Evolutionary conservation across 805 yeast species (phyloP), one percentile per base, ranked within the genome.

Genomic region (Hanseniaspora jakobsenii): DNA sequence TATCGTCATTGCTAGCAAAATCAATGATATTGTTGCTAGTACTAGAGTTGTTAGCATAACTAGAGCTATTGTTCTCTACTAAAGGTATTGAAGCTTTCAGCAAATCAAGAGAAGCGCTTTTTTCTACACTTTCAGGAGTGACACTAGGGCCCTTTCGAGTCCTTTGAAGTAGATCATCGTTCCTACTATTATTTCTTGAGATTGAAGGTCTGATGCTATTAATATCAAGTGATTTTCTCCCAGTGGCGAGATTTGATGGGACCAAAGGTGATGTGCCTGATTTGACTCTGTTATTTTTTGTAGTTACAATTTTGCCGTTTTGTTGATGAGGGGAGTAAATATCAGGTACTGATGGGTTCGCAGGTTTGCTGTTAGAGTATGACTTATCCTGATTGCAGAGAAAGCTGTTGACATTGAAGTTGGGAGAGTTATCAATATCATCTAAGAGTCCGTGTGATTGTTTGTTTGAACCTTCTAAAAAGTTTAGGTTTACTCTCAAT

Each of bases 381-480:
- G 8, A n/a, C 22, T 23, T 34, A 23, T 34, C 37, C 6, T 18
- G 6, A 13, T 26, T 3, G n/a, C 22, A 17, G 4, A 34, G 12
- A 23, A 22, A 34, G 7, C 12, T 34, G 12, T 34, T 34, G 8
- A 34, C 18, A 13, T 12, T 23, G 12, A 5, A 34, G 7, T 34
- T 34, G 6, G 37, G 14, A n/a, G 37, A 10, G 22, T 10, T 23
- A 2, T 12, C 37, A 13, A 50, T 50, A 13, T 48, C 47, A 28
- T 38, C 38, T 21, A 49, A 43, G 13, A 32, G 35, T 16, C 48
- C 44, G 12, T 50, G 52, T 5, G 43, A 28, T 17, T 45, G 39
- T 21, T 49, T 47, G n/a, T n/a, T n/a, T 17, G 43, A 17, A 18
- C 34, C 31, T 9, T 32, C 39, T 16, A 32, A 5, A 26, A 31